Evolutionary conservation across 2,329 filamentous ascomycete species (phyloP), one percentile per base, ranked within the genome.

Genomic region (Colletotrichum tanaceti): DNA sequence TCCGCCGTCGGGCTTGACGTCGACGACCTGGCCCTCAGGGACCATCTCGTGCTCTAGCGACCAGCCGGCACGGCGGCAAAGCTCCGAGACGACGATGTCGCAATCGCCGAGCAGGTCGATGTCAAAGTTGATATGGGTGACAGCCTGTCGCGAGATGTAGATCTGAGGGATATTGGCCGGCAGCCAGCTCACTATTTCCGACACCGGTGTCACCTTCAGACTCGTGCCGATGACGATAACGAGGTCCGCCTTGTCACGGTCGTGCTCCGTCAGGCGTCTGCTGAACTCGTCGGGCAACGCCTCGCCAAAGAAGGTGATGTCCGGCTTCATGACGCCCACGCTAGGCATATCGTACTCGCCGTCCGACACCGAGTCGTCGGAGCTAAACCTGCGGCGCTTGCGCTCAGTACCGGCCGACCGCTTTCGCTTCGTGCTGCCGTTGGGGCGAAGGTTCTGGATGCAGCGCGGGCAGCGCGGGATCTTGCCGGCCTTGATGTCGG

Each of bases 291-390:
- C 89, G 0, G 95, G 94, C 1, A 99, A 89, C 58, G 90, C 86
- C 81, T 99, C 96, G 73, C 95, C 95, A 75, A 98, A 98, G 83
- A 99, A 98, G 54, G 93, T 98, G 76, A 99, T 98, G 81, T 98
- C 95, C 10, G 96, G 96, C 85, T 92, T 97, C 93, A 97, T 97
- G 77, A 97, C 89, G 65, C 93, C 93, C 2, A 89, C 87, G 55
- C 86, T 84, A 2, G 89, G 89, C 46, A 92, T 88, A 70, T 82
- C 79, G 71, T 82, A 85, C 47, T 84, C 82, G 35, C 82, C 81
- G 61, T 85, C 83, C 16, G 84, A 79, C 46, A 77, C 81, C 52
- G 77, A 79, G 66, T 80, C 80, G 65, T 75, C 78, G 47, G 55
- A 70, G 61, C 74, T 75, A 67, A 81, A 78, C 24, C 80, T 76